These are phyloP conservation scores for Corylus heterophylla DNA, from an alignment of 306 rosid species.

Conservation along the genomic window DNA sequence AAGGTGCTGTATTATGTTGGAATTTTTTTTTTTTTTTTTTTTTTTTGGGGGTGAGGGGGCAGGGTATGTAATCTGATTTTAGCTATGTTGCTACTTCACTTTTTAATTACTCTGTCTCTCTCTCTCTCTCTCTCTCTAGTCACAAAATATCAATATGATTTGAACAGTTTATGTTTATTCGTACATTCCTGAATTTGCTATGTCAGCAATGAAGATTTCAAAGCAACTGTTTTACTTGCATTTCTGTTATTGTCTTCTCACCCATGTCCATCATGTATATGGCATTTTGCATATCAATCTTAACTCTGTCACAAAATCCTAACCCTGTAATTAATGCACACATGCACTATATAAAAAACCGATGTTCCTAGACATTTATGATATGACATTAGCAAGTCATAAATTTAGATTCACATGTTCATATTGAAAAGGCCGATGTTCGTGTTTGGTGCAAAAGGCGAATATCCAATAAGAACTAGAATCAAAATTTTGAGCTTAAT, in stretches of 20 bases:
- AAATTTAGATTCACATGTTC: too few relatives aligned
- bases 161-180: background rate
- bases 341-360: too few relatives aligned
- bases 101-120: background rate
- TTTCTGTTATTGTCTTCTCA: background rate
- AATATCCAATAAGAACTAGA: too few relatives aligned
- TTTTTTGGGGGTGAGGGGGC: too few relatives aligned
- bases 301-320: too few relatives aligned
- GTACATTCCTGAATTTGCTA: constrained; percentile 8
- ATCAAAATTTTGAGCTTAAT: too few relatives aligned
- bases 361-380: too few relatives aligned
- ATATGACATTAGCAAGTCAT: too few relatives aligned
- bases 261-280: background rate
- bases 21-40: too few relatives aligned
- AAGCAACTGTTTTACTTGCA: constrained; percentile 15
- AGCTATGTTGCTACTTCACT: background rate
- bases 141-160: constrained; percentile 2
- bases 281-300: background rate
- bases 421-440: too few relatives aligned
- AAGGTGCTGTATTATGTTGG: background rate
- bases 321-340: too few relatives aligned
- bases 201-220: constrained; percentile 12
- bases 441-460: too few relatives aligned
- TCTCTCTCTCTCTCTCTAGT: background rate
- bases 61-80: background rate